Evolutionary conservation across 495 filamentous ascomycete genomes (phyloP).

Genomic region (Viridothelium virens): DNA sequence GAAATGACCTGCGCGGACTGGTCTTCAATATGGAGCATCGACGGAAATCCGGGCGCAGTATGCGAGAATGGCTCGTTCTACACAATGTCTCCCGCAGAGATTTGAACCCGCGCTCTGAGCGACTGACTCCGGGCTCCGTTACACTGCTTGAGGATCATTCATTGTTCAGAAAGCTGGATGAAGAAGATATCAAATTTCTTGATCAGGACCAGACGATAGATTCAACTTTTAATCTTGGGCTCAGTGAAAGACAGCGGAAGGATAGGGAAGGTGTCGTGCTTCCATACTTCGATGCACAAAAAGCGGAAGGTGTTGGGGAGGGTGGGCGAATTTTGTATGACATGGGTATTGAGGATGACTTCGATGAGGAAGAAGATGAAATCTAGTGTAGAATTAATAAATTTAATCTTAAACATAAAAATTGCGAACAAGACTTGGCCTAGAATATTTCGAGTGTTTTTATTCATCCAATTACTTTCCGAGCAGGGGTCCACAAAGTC

Average conservation of each 20-base stretch:
- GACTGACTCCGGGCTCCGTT: constrained; percentile 29
- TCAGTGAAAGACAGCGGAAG: constrained; percentile 82
- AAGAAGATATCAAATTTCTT: constrained; percentile 36
- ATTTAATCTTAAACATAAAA: constrained; percentile 5
- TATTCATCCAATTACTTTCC: too few relatives aligned
- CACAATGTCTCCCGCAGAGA: constrained; percentile 21
- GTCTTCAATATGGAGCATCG: constrained; percentile 83
- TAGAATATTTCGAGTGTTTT: too few relatives aligned
- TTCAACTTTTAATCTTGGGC: constrained; percentile 71
- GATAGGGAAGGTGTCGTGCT: constrained; percentile 83
- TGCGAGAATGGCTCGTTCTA: constrained; percentile 71
- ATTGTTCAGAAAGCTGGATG: constrained; percentile 45
- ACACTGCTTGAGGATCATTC: constrained; percentile 73
- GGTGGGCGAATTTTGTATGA: constrained; percentile 90
- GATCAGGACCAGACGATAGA: constrained; percentile 45
- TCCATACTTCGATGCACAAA: constrained; percentile 94
- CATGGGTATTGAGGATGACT: constrained; percentile 94
- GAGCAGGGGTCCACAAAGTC: background rate
- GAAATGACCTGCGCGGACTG: constrained; percentile 47
- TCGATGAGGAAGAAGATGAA: constrained; percentile 98
- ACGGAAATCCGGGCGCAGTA: constrained; percentile 66
- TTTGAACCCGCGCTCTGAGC: constrained; percentile 33
- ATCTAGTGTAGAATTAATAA: constrained; percentile 44
- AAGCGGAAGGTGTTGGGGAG: constrained; percentile 66
- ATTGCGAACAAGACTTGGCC: too few relatives aligned